Evolutionary conservation across 768 basidiomycete species (phyloP), one percentile per base, ranked within the genome.

Genomic region (Russula foetens): DNA sequence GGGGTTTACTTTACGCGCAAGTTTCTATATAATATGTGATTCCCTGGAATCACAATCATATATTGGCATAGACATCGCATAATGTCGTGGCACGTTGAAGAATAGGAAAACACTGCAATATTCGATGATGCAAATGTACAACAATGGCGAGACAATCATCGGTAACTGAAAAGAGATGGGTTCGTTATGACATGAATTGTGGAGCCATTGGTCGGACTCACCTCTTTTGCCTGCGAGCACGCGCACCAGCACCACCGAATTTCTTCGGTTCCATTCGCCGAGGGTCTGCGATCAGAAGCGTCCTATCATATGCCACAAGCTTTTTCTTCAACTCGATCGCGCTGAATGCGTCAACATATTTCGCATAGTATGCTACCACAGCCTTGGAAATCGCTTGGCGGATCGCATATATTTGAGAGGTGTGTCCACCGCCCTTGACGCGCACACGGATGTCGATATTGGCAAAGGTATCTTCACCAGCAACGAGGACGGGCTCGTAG

Each of bases 191-290:
- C 4, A 53, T 6, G 23, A 39, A 14, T 19, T 58, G n/a, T 12
- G 19, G 39, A 38, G 31, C 39, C 44, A 59, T 17, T 35, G 8
- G 35, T 14, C 23, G 26, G 33, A 69, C 82, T 63, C 65, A 93
- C 92, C 88, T 91, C 83, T 96, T 97, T 81, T 97, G 95, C 77
- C 94, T 88, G 80, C 94, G 90, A 61, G 94, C 93, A 83, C 95
- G 92, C 67, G 95, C 95, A 86, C 95, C 95, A 74, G 81, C 82
- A 81, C 95, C 95, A 83, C 95, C 96, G 74, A 98, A 98, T 79
- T 96, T 97, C 86, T 98, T 98, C 69, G 96, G 96, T 75, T 98
- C 96, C 88, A 90, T 91, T 80, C 96, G 88, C 78, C 97, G 86
- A 67, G 92, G 93, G 74, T 96, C 93, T 58, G 93, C 90, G 67